These are phyloP conservation scores for Phylloporus sp. DNA, from an alignment of 768 basidiomycete genomes.

Conservation along the genomic window DNA sequence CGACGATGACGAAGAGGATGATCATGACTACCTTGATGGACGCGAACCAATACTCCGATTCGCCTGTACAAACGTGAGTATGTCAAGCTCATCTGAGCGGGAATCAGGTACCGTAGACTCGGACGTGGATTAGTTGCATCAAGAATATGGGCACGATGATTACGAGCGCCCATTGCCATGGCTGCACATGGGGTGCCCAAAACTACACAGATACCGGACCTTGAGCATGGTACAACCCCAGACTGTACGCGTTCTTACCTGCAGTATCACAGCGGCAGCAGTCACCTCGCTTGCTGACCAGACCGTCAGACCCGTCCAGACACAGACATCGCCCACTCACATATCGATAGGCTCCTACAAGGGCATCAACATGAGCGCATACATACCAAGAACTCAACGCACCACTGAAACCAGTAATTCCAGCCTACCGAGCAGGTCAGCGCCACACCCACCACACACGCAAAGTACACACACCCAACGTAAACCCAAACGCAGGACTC, in stretches of 20 bases:
- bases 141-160: conserved; percentile 52
- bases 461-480: conserved; percentile 41
- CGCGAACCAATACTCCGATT: conserved; percentile 63
- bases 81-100: neutral
- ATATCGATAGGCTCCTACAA: conserved; percentile 37
- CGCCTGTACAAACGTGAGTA: conserved; percentile 36
- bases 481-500: conserved; percentile 57
- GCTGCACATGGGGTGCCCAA: conserved; percentile 45
- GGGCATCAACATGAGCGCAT: neutral
- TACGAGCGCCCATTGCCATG: conserved; percentile 56
- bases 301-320: conserved; percentile 1
- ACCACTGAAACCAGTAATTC: conserved; percentile 57
- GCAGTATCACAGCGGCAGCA: conserved; percentile 51
- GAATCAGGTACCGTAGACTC: conserved; percentile 46
- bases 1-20: conserved; percentile 57
- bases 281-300: conserved; percentile 52
- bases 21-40: conserved; percentile 63
- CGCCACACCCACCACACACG: neutral
- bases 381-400: neutral
- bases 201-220: conserved; percentile 19
- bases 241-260: conserved; percentile 23
- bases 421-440: conserved; percentile 33
- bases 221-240: neutral
- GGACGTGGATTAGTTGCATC: conserved; percentile 53
- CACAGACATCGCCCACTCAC: conserved; percentile 21